Evolutionary conservation across 106 monocot species (phyloP).

Genomic region (Vanilla planifolia): DNA sequence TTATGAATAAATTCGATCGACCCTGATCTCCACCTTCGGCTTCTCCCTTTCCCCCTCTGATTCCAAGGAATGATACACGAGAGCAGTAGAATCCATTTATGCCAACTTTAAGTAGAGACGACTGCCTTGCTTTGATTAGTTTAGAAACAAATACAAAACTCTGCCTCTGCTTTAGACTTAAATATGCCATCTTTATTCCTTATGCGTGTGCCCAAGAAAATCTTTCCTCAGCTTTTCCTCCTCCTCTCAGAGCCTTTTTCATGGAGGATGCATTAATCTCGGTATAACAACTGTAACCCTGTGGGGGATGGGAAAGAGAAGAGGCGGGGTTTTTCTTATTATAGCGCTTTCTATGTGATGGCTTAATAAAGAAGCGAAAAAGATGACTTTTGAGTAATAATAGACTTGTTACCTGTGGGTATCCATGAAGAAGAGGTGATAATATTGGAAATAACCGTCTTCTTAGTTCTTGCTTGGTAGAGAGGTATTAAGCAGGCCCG

Average conservation of each 20-base stretch:
- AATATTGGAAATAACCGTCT: too few species aligned
- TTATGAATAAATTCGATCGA: neutral
- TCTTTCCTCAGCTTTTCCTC: conserved; percentile 9
- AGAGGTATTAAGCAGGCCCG: too few species aligned
- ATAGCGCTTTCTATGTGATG: too few species aligned
- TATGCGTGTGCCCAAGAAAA: neutral
- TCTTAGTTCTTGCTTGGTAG: too few species aligned
- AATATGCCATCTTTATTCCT: neutral
- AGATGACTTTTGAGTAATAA: too few species aligned
- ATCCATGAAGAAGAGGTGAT: too few species aligned
- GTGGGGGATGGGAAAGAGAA: too few species aligned
- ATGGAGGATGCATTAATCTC: conserved; percentile 10
- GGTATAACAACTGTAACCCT: too few species aligned
- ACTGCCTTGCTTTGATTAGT: conserved; percentile 4
- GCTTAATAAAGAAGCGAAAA: too few species aligned
- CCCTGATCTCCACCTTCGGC: neutral
- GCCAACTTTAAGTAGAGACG: neutral
- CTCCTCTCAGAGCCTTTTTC: conserved; percentile 4
- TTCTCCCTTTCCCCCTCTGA: neutral
- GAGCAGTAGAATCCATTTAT: neutral
- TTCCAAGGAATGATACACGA: conserved; percentile 4
- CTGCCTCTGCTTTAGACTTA: neutral
- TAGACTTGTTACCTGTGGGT: too few species aligned
- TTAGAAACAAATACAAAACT: neutral
- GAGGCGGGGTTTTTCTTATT: too few species aligned